Conservation (phyloP, 495 filamentous ascomycete species). For the Usnea hakonensis region DNA sequence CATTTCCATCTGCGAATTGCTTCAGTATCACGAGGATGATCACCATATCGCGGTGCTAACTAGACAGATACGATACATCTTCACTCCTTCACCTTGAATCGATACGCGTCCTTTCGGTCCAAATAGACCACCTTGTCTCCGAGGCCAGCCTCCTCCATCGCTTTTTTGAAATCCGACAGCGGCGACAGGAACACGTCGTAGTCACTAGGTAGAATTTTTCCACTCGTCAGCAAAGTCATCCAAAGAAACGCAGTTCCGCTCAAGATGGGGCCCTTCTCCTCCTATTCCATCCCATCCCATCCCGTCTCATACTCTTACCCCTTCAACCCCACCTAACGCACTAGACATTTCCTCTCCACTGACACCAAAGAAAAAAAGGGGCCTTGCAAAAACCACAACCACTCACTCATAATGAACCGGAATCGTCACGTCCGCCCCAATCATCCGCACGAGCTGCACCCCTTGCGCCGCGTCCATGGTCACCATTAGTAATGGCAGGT, state of each 20-base stretch:
- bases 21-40: too few species aligned
- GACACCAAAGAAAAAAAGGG: background rate
- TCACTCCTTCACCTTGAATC: constrained; percentile 39
- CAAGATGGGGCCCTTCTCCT: too few species aligned
- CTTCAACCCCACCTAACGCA: background rate
- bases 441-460: constrained; percentile 48
- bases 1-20: background rate
- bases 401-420: constrained; percentile 58
- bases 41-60: too few species aligned
- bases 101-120: constrained; percentile 52
- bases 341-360: too few species aligned
- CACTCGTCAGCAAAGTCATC: background rate
- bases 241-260: too few species aligned
- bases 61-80: too few species aligned
- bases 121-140: constrained; percentile 51
- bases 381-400: too few species aligned
- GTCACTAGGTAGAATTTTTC: constrained; percentile 39
- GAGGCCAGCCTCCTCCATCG: constrained; percentile 45
- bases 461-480: constrained; percentile 66
- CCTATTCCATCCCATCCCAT: background rate
- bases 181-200: constrained; percentile 56
- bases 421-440: constrained; percentile 58
- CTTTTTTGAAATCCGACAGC: constrained; percentile 52
- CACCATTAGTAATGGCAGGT: constrained; percentile 55
- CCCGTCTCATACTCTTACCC: background rate